phyloP scores from a whole-genome alignment of 305 asterid genomes.

The Ilex paraguariensis region DNA sequence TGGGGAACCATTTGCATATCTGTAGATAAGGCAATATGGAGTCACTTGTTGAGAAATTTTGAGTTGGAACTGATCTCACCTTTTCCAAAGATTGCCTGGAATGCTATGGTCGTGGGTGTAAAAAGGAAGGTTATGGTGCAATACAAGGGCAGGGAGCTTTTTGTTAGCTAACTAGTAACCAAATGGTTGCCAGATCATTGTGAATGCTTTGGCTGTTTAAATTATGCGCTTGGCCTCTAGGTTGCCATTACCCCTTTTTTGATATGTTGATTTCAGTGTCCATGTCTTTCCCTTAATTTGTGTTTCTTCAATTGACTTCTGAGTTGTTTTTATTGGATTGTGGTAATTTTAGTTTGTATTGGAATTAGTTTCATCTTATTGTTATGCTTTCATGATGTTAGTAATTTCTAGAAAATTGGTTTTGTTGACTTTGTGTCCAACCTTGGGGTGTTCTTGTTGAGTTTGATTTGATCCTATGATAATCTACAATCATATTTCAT shows the following conservation, averaged over 20 bases:
- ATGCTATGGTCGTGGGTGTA: slow-evolving; percentile 97
- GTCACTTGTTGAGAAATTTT: slow-evolving; percentile 54
- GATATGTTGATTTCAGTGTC: too few species aligned
- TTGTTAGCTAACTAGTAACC: slow-evolving; percentile 18
- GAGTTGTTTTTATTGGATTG: too few species aligned
- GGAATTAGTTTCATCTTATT: too few species aligned
- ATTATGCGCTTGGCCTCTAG: not conserved
- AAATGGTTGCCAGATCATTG: slow-evolving; percentile 3
- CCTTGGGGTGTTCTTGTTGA: too few species aligned
- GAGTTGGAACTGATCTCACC: slow-evolving; percentile 88
- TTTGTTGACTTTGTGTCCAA: too few species aligned
- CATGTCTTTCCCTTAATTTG: too few species aligned
- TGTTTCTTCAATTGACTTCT: too few species aligned
- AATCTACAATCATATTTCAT: too few species aligned
- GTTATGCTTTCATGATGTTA: too few species aligned
- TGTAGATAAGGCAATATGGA: slow-evolving; percentile 93
- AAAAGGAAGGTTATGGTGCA: slow-evolving; percentile 89
- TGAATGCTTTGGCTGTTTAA: not conserved
- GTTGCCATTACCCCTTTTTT: not conserved
- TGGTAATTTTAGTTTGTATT: too few species aligned
- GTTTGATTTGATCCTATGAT: too few species aligned
- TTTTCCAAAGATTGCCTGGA: slow-evolving; percentile 95
- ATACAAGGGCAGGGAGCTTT: slow-evolving; percentile 65
- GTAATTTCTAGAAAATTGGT: too few species aligned
- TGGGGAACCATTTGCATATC: slow-evolving; percentile 94